These are phyloP conservation scores for Herpotrichia juniperi DNA, from an alignment of 2,329 filamentous ascomycete genomes.

Conservation along the genomic window DNA sequence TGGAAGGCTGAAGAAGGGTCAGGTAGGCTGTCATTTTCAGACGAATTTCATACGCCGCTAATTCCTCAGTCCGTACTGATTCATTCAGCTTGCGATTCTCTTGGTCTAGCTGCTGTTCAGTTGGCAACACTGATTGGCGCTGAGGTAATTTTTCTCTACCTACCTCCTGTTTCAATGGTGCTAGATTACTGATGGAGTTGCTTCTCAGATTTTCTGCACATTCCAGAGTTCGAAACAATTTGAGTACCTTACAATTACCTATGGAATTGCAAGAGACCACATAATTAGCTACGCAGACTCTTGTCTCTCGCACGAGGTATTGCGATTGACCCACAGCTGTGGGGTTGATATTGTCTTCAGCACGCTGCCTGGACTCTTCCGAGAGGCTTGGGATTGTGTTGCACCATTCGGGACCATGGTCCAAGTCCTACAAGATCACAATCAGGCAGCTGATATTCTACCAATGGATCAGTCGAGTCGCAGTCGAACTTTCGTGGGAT, in stretches of 20 bases:
- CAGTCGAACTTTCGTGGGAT: no score
- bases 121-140: conserved; percentile 3
- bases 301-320: conserved; percentile 26
- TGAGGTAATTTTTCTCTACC: conserved; percentile 28
- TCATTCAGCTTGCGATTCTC: conserved; percentile 15
- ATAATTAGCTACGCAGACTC: conserved; percentile 33
- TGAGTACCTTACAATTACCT: conserved; percentile 23
- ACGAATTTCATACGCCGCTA: no score
- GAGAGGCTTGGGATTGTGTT: conserved; percentile 24
- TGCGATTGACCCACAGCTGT: conserved; percentile 19
- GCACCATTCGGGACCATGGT: conserved; percentile 33
- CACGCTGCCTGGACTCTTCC: conserved; percentile 24
- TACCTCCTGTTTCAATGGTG: no score
- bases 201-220: no score
- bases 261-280: conserved; percentile 29
- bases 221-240: conserved; percentile 24
- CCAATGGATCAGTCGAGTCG: no score
- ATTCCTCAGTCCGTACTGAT: conserved; percentile 11
- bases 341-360: conserved; percentile 43
- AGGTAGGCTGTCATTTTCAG: no score
- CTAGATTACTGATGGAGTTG: no score
- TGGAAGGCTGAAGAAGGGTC: conserved; percentile 8
- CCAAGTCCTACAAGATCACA: conserved; percentile 10
- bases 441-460: no score
- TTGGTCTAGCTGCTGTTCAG: conserved; percentile 25